phyloP scores from a whole-genome alignment of 2,329 filamentous ascomycete genomes.

The Alternaria arbusti region DNA sequence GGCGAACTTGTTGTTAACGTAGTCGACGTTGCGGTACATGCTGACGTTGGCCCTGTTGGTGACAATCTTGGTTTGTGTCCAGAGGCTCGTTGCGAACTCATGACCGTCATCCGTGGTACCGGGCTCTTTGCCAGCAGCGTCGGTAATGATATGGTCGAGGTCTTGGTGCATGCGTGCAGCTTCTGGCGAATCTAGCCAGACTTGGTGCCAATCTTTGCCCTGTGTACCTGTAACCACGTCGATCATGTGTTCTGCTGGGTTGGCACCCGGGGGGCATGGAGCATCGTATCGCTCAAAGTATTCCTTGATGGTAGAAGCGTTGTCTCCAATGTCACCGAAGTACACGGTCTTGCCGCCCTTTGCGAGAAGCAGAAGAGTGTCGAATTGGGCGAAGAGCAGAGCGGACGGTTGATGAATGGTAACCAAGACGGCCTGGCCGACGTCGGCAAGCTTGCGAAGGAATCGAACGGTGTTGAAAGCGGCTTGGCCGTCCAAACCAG shows the following conservation, averaged over 20 bases:
- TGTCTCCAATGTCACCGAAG: slow-evolving; percentile 78
- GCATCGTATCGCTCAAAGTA: slow-evolving; percentile 59
- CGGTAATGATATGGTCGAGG: slow-evolving; percentile 46
- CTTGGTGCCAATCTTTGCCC: slow-evolving; percentile 52
- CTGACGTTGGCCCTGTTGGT: slow-evolving; percentile 29
- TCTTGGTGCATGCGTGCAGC: slow-evolving; percentile 42
- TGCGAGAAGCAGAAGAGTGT: slow-evolving; percentile 76
- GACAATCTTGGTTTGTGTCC: slow-evolving; percentile 33
- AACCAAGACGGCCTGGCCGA: slow-evolving; percentile 82
- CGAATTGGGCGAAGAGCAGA: slow-evolving; percentile 81
- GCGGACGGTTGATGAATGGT: slow-evolving; percentile 88
- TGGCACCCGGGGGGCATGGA: slow-evolving; percentile 57
- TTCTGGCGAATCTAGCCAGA: slow-evolving; percentile 48
- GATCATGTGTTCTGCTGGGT: slow-evolving; percentile 76
- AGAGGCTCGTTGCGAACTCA: slow-evolving; percentile 38
- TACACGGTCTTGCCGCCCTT: slow-evolving; percentile 81
- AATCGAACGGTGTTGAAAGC: slow-evolving; percentile 77
- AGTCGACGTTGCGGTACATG: slow-evolving; percentile 33
- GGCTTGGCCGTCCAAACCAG: slow-evolving; percentile 72
- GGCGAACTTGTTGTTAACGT: slow-evolving; percentile 34
- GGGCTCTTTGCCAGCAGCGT: slow-evolving; percentile 47
- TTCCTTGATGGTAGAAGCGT: slow-evolving; percentile 69
- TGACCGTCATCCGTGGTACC: slow-evolving; percentile 49
- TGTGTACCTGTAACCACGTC: slow-evolving; percentile 64
- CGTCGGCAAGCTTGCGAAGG: slow-evolving; percentile 72